Evolutionary conservation across 2,329 filamentous ascomycete genomes (phyloP), one percentile per base, ranked within the genome.

Genomic region (Pseudogymnoascus sp.): DNA sequence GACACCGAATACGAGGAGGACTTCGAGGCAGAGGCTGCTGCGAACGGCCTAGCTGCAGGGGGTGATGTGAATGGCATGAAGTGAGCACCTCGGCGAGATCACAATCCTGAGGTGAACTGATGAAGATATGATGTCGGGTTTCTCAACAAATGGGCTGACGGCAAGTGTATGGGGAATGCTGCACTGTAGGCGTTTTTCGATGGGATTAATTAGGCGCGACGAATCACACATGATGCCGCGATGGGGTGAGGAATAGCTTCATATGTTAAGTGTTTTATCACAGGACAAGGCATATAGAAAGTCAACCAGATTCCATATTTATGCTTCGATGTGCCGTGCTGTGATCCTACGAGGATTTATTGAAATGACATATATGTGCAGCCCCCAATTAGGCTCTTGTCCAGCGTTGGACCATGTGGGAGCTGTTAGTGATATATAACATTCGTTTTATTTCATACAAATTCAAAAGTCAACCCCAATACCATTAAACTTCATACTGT

Each of bases 81-180:
- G 29, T 33, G 27, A 13, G 0, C 29, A 55, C 48, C 29, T 55
- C 33, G 48, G 33, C 48, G 48, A 15, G 48, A 21, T 33, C 4
- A 13, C 27, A 55, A 33, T 55, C 29, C 29, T 10, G 27, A 10
- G 29, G 48, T 33, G 48, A 55, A 33, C 27, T 55, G 48, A 55
- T 33, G 48, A 55, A 55, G 48, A 55, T 55, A 55, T 13, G 48
- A 55, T 55, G 48, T 55, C 48, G 33, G 48, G 48, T 21, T 55
- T 55, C 48, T 55, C 48, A 55, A 33, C 48, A 55, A 55, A 55
- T 55, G 48, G 48, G 48, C 29, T 21, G 48, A 55, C 18, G 29
- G 48, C 48, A 27, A 55, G 48, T 55, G 48, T 33, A 55, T 7
- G 29, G 48, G 27, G 48, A 10, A 55, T 55, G 48, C 48, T 55